Percentiles rank a stretch among this genome's conserved stretches.
phyloP scores from a whole-genome alignment of 164 flowering plant species.

The Buxus sempervirens region DNA sequence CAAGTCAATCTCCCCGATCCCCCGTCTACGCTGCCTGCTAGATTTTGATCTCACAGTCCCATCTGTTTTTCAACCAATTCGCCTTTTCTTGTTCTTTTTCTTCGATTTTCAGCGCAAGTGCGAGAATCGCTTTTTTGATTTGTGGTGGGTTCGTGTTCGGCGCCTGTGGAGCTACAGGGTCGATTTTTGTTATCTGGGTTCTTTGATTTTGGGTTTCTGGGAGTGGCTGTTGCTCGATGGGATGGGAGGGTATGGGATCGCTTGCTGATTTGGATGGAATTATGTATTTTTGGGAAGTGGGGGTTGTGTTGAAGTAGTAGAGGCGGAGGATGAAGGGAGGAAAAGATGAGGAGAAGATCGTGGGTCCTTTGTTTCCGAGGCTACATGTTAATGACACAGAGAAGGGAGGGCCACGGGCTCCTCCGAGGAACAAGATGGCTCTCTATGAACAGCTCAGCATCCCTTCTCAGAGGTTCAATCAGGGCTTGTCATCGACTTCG shows the following conservation, averaged over 20 bases:
- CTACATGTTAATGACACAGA: constrained; percentile 80
- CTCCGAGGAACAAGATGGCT: constrained; percentile 95
- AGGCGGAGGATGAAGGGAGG: constrained; percentile 39
- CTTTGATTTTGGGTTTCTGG: background rate
- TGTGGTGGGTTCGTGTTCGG: constrained; percentile 1
- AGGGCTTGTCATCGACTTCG: constrained; percentile 27
- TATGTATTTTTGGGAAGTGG: constrained; percentile 2
- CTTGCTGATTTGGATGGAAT: constrained; percentile 6
- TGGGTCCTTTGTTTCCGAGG: constrained; percentile 75
- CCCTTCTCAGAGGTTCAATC: constrained; percentile 57
- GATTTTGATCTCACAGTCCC: background rate
- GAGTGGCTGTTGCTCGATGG: constrained; percentile 5
- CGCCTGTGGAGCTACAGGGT: background rate
- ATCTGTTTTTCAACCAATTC: background rate
- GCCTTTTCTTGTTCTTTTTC: background rate
- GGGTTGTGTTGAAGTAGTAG: constrained; percentile 3
- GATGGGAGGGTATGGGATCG: constrained; percentile 5
- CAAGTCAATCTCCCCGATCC: constrained; percentile 2
- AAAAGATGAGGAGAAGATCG: constrained; percentile 46
- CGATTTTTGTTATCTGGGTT: constrained; percentile 15
- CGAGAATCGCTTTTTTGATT: constrained; percentile 3
- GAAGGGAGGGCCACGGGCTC: constrained; percentile 82
- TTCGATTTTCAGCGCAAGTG: constrained; percentile 9
- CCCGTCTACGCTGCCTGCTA: background rate
- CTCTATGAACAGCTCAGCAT: constrained; percentile 70